These are phyloP conservation scores for Colletotrichum sp. DNA, from an alignment of 2,329 filamentous ascomycete genomes.

Conservation along the genomic window DNA sequence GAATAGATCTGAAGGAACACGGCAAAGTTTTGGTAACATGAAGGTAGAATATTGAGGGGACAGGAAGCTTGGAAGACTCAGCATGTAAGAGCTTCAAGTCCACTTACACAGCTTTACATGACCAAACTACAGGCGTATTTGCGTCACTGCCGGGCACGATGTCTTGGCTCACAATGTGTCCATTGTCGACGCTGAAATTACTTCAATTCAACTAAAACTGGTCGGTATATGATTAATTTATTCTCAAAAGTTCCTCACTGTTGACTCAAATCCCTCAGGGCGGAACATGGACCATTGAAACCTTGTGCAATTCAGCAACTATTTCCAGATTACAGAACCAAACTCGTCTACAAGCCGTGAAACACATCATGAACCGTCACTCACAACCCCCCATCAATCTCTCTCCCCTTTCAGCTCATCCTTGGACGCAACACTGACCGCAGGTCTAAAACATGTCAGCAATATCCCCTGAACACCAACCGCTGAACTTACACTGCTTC, in stretches of 20 bases:
- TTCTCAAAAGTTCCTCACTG: accelerated
- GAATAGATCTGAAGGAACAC: neutral
- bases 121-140: neutral
- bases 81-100: neutral
- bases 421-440: neutral
- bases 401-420: neutral
- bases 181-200: neutral
- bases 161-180: neutral
- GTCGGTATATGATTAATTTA: neutral
- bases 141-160: neutral
- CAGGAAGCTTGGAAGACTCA: neutral
- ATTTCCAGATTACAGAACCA: neutral
- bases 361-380: neutral
- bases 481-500: neutral
- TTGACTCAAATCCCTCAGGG: neutral
- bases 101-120: neutral
- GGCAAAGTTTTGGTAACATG: neutral
- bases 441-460: neutral
- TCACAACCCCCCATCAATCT: neutral
- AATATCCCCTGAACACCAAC: neutral
- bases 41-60: neutral
- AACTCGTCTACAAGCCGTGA: neutral
- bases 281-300: neutral
- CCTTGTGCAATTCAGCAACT: neutral
- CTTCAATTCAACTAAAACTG: neutral